Evolutionary conservation across 805 yeast genomes (phyloP).

Genomic region (Ogataea pilisensis): DNA sequence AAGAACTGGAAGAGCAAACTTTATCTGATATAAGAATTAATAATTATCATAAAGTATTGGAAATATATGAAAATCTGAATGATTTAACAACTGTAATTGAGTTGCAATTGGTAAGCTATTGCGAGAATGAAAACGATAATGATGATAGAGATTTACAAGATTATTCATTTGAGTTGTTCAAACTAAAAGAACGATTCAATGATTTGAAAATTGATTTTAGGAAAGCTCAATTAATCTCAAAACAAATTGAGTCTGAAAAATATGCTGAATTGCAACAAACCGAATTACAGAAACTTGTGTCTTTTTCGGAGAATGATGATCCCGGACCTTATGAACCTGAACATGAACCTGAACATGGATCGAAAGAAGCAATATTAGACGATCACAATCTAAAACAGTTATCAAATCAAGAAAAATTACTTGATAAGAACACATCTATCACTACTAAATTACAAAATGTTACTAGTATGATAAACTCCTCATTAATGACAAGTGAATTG

Average conservation of each 20-base stretch:
- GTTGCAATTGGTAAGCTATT: constrained; percentile 9
- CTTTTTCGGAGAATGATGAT: constrained; percentile 1
- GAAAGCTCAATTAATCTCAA: constrained; percentile 24
- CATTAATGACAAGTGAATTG: constrained; percentile 48
- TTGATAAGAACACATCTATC: constrained; percentile 43
- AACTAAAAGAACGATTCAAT: constrained; percentile 19
- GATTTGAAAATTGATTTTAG: constrained; percentile 27
- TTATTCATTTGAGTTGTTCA: constrained; percentile 11
- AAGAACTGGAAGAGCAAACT: neutral
- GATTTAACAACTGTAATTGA: constrained; percentile 13
- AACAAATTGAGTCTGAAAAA: constrained; percentile 16
- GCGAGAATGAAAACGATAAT: neutral
- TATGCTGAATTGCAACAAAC: neutral
- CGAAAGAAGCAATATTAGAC: constrained; percentile 26
- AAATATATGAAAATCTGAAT: constrained; percentile 18
- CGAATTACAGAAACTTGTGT: constrained; percentile 7
- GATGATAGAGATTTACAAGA: constrained; percentile 3
- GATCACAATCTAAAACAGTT: constrained; percentile 25
- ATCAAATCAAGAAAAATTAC: constrained; percentile 37
- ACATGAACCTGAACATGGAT: neutral
- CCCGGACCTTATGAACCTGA: no score
- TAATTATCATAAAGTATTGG: constrained; percentile 12
- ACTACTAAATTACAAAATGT: constrained; percentile 45
- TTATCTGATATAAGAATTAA: constrained; percentile 8
- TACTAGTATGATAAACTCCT: constrained; percentile 43